These are phyloP conservation scores for Eucalyptus curtisii DNA, from an alignment of 345 rosid genomes.

Conservation along the genomic window DNA sequence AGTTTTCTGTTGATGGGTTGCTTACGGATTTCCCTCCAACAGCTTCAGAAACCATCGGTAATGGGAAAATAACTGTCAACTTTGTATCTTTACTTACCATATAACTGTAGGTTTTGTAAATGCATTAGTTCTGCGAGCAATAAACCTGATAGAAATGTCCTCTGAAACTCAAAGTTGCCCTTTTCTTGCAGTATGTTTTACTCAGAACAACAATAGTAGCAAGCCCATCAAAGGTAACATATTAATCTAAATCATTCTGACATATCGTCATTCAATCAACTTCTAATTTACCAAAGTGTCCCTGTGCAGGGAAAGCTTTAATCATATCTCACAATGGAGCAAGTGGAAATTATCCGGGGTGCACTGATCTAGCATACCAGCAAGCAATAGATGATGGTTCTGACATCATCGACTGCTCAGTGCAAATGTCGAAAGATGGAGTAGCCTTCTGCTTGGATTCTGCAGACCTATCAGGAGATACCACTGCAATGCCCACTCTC, in stretches of 20 bases:
- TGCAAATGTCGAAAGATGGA: constrained; percentile 85
- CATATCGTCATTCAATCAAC: neutral
- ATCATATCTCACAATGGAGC: constrained; percentile 82
- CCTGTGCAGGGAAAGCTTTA: constrained; percentile 20
- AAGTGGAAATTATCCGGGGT: constrained; percentile 69
- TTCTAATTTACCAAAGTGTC: neutral
- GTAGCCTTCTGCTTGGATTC: constrained; percentile 64
- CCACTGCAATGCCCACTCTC: constrained; percentile 49
- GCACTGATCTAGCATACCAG: constrained; percentile 80
- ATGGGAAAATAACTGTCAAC: neutral
- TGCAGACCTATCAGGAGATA: constrained; percentile 41
- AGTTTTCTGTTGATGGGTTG: constrained; percentile 69
- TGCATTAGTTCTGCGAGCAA: neutral
- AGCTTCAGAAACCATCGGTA: constrained; percentile 61
- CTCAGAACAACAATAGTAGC: constrained; percentile 9
- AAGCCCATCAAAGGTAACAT: constrained; percentile 21
- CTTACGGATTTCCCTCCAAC: constrained; percentile 79
- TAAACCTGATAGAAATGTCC: neutral
- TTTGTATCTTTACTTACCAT: neutral
- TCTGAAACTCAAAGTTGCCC: neutral
- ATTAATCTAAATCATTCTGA: neutral
- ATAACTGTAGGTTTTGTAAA: neutral
- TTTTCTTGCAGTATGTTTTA: constrained; percentile 51
- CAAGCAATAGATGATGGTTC: constrained; percentile 74
- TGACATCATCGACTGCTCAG: constrained; percentile 66